These are phyloP conservation scores for Linaria vulgaris DNA, from an alignment of 257 asterid genomes.

Conservation along the genomic window DNA sequence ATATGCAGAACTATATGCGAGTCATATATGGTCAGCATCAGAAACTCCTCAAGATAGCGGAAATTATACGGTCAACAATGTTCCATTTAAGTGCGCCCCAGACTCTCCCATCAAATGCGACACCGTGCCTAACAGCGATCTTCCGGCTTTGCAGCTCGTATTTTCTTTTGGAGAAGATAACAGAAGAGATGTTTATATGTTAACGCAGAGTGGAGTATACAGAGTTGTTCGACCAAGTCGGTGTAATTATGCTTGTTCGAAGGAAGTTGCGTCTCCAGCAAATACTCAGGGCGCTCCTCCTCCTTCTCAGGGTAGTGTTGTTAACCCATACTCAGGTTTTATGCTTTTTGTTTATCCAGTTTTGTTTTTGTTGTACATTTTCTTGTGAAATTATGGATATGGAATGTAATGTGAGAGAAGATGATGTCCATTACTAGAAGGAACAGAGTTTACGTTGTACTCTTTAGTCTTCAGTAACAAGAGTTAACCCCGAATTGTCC, in stretches of 20 bases:
- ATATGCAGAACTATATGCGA: slow-evolving; percentile 80
- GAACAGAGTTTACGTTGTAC: too few species aligned
- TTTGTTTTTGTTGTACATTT: slow-evolving; percentile 35
- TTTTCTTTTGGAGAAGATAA: slow-evolving; percentile 88
- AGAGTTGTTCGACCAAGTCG: slow-evolving; percentile 89
- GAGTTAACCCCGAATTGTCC: too few species aligned
- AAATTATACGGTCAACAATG: slow-evolving; percentile 56
- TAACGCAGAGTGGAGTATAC: slow-evolving; percentile 74
- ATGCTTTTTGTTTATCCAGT: slow-evolving; percentile 37
- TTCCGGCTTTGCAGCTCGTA: slow-evolving; percentile 70
- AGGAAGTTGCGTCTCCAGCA: slow-evolving; percentile 47
- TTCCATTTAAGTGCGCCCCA: slow-evolving; percentile 69
- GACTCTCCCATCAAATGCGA: slow-evolving; percentile 79
- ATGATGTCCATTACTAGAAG: too few species aligned
- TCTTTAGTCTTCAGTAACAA: too few species aligned
- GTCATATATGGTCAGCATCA: slow-evolving; percentile 72
- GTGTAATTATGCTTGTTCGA: slow-evolving; percentile 76
- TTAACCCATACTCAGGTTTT: slow-evolving; percentile 27
- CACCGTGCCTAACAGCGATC: slow-evolving; percentile 57
- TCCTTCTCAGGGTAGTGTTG: slow-evolving; percentile 39
- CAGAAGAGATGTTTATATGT: slow-evolving; percentile 56
- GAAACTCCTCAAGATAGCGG: slow-evolving; percentile 78
- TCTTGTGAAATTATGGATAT: slow-evolving; percentile 27
- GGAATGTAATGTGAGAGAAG: too few species aligned
- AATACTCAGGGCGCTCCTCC: slow-evolving; percentile 36